Conservation (phyloP, 2,329 filamentous ascomycete species). For the Apiospora sp. region DNA sequence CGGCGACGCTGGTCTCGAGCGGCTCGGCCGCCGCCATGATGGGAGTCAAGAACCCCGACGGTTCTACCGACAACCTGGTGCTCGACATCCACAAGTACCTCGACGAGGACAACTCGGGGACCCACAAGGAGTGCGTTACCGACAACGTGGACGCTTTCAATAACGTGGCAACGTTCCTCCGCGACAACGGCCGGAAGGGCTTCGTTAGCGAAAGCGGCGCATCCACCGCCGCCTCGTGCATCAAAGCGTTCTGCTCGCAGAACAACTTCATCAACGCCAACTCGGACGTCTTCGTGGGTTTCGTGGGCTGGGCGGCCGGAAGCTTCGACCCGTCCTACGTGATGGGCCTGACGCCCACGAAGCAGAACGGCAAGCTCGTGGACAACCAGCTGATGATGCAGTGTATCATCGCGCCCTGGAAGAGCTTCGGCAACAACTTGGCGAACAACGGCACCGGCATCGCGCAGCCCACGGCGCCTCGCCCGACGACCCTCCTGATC, state of each 20-base stretch:
- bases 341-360: slow-evolving; percentile 51
- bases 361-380: slow-evolving; percentile 39
- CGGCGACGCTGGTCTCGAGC: slow-evolving; percentile 55
- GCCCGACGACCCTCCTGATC: background rate
- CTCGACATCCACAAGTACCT: slow-evolving; percentile 70
- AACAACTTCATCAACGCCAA: slow-evolving; percentile 56
- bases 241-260: slow-evolving; percentile 54
- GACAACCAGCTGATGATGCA: slow-evolving; percentile 53
- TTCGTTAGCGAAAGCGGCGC: slow-evolving; percentile 63
- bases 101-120: slow-evolving; percentile 64
- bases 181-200: slow-evolving; percentile 55
- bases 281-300: slow-evolving; percentile 55
- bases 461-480: background rate
- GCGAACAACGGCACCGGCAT: background rate
- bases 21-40: slow-evolving; percentile 60
- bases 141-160: slow-evolving; percentile 60
- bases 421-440: slow-evolving; percentile 30
- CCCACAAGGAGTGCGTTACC: slow-evolving; percentile 58
- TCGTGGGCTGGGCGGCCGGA: slow-evolving; percentile 56
- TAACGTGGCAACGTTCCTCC: slow-evolving; percentile 55
- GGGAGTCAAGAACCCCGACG: slow-evolving; percentile 65
- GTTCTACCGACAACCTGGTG: slow-evolving; percentile 61
- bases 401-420: slow-evolving; percentile 51
- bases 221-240: slow-evolving; percentile 51
- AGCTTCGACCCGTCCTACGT: slow-evolving; percentile 52